Percentiles rank a stretch among this genome's conserved stretches.
These are phyloP conservation scores for Crassisporium funariophilum DNA, from an alignment of 768 basidiomycete genomes.

Conservation along the genomic window DNA sequence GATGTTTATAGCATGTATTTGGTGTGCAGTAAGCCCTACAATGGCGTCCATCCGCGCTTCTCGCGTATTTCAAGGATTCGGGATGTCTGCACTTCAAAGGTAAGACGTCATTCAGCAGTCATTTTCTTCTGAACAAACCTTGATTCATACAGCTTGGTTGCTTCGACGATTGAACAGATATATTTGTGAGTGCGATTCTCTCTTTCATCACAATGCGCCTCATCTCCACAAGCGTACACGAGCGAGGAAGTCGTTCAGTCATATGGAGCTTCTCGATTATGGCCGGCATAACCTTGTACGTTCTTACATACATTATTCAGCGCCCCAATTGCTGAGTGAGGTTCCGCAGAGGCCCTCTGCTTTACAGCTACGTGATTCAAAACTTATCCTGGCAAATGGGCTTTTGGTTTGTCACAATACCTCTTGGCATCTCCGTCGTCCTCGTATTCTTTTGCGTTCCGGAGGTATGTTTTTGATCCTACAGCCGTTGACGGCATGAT, in stretches of 20 bases:
- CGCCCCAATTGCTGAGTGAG: neutral
- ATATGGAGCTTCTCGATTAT: constrained; percentile 49
- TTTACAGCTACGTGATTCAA: constrained; percentile 50
- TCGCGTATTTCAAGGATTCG: constrained; percentile 48
- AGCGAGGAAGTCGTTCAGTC: constrained; percentile 43
- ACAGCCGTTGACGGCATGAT: neutral
- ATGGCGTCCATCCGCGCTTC: constrained; percentile 43
- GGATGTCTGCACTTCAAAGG: constrained; percentile 47
- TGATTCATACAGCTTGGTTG: constrained; percentile 41
- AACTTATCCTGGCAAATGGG: constrained; percentile 45
- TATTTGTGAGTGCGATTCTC: constrained; percentile 31
- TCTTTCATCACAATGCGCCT: neutral
- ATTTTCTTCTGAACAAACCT: constrained; percentile 19
- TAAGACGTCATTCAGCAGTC: constrained; percentile 7
- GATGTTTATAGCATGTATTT: constrained; percentile 49
- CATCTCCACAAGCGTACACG: constrained; percentile 37
- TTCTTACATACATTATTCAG: constrained; percentile 1
- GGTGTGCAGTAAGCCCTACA: constrained; percentile 45
- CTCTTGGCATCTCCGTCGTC: constrained; percentile 38
- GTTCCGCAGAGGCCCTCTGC: constrained; percentile 35
- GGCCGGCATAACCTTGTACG: constrained; percentile 44
- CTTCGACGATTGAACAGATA: constrained; percentile 46
- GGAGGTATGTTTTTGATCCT: constrained; percentile 29
- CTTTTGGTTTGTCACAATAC: constrained; percentile 50
- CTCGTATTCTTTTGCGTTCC: constrained; percentile 46